These are phyloP conservation scores for Discostella stelligera DNA, from an alignment of 352 stramenopile species.

Conservation along the genomic window DNA sequence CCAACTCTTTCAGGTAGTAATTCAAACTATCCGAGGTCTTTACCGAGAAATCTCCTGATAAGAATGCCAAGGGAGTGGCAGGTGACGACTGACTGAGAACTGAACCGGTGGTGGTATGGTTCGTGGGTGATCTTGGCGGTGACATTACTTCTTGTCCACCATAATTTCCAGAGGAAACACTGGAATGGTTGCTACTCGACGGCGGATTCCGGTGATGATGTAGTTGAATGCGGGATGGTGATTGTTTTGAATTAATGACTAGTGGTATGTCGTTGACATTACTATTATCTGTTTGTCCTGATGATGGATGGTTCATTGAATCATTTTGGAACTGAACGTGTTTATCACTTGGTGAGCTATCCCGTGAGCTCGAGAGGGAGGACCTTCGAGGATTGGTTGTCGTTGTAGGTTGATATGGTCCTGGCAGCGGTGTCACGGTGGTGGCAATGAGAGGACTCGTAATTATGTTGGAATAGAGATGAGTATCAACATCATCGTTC, in stretches of 20 bases:
- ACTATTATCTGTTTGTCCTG: background rate
- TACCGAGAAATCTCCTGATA: slow-evolving; percentile 22
- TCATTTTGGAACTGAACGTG: slow-evolving; percentile 31
- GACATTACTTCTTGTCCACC: background rate
- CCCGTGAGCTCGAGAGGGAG: slow-evolving; percentile 5
- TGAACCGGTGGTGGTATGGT: background rate
- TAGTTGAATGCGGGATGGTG: background rate
- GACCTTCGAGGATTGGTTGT: background rate
- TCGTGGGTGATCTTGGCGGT: slow-evolving; percentile 5
- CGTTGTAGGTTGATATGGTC: background rate
- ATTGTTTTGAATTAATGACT: slow-evolving; percentile 13
- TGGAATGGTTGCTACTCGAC: background rate
- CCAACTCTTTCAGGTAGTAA: slow-evolving; percentile 31
- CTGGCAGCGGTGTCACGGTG: background rate
- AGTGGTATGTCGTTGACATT: slow-evolving; percentile 16
- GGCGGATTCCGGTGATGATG: background rate
- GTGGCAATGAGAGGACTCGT: background rate
- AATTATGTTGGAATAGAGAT: background rate
- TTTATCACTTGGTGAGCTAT: slow-evolving; percentile 5
- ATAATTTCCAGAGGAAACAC: background rate
- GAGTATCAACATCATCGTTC: background rate
- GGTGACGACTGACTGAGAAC: background rate
- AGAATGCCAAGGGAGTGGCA: slow-evolving; percentile 22
- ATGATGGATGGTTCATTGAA: background rate
- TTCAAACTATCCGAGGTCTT: slow-evolving; percentile 35